Evolutionary conservation across 2,329 filamentous ascomycete genomes (phyloP), one percentile per base, ranked within the genome.

Genomic region (Nemania sp.): DNA sequence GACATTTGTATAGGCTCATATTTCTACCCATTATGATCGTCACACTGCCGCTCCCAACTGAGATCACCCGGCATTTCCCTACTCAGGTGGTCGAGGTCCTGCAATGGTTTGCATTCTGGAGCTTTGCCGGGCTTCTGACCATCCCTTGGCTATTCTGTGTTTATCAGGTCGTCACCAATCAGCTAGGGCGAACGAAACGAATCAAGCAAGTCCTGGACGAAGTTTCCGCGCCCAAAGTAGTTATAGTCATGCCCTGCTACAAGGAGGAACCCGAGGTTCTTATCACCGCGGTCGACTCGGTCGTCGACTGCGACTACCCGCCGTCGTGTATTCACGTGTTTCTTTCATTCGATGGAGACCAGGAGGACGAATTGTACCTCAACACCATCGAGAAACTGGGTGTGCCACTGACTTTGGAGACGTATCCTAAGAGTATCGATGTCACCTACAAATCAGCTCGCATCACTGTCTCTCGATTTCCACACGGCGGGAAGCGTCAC

Each of bases 211-310:
- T 92, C 0, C 83, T 97, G 52, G 91, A 97, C 73, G 91, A 96
- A 72, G 79, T 85, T 2, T 92, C 89, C 0, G 93, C 95, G 0
- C 95, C 94, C 1, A 98, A 98, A 76, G 90, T 96, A 15, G 92
- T 97, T 65, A 90, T 98, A 62, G 89, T 98, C 60, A 97, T 98
- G 92, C 95, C 94, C 4, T 96, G 93, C 72, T 98, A 97, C 79
- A 92, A 95, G 72, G 95, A 98, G 73, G 87, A 92, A 32, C 91
- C 92, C 0, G 89, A 91, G 0, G 83, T 96, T 12, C 82, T 98
- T 48, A 81, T 97, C 57, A 90, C 90, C 48, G 95, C 94, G 4
- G 83, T 97, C 68, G 88, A 97, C 76, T 97, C 94, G 0, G 88
- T 98, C 35, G 92, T 97, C 53, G 90, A 94, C 69, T 96, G 92